Conservation (phyloP, 2,329 filamentous ascomycete genomes). For the Cyphellophora europaea region DNA sequence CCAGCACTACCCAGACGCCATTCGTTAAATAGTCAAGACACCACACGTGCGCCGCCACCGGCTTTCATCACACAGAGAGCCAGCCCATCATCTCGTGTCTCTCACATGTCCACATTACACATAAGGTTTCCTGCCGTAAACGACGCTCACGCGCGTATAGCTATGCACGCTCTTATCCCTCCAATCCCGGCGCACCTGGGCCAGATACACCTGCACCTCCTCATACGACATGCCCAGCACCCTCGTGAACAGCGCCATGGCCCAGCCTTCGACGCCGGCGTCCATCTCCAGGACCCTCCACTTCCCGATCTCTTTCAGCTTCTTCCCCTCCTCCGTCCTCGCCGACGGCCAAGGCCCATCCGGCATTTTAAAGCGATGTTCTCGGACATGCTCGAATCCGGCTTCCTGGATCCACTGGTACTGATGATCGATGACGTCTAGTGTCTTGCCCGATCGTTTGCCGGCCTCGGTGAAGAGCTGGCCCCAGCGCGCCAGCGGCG, state of each 20-base stretch:
- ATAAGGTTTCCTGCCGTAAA: conserved; percentile 8
- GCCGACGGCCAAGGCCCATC: conserved; percentile 19
- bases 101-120: neutral
- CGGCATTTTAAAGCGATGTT: conserved; percentile 20
- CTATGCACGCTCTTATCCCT: conserved; percentile 1
- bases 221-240: conserved; percentile 19
- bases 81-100: neutral
- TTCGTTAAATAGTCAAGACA: too few species aligned
- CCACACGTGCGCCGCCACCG: too few species aligned
- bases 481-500: conserved; percentile 16
- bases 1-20: too few species aligned
- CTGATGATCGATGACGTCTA: conserved; percentile 10
- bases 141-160: conserved; percentile 6
- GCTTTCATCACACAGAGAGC: too few species aligned
- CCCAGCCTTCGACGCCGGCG: conserved; percentile 14
- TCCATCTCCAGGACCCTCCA: conserved; percentile 10
- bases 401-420: conserved; percentile 18
- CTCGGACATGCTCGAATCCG: conserved; percentile 21
- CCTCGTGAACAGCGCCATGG: conserved; percentile 15
- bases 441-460: conserved; percentile 21
- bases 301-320: conserved; percentile 18
- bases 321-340: conserved; percentile 3
- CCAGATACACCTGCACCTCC: conserved; percentile 17
- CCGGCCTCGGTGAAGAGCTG: conserved; percentile 20
- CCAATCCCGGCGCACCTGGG: conserved; percentile 14